Base-by-base conservation (phyloP, 805 yeast genomes). In the Yamadazyma kitorensis region DNA sequence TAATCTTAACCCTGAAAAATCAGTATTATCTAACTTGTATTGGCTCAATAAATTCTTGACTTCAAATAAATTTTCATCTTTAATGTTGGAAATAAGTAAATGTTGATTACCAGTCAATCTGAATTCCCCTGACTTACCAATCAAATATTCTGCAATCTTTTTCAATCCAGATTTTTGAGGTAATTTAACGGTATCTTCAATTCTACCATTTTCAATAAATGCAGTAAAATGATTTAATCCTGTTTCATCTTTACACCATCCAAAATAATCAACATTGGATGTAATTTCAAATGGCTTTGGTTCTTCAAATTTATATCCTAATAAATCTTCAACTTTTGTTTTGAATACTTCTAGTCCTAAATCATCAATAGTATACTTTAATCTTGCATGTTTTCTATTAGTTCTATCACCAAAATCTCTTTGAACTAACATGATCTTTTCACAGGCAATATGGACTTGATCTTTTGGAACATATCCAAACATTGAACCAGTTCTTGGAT, bases 71-170 rank as follows among this genome's bases (percentile, higher is more conserved):
- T 84, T 82, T 41, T 72, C 77, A 54, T 86, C 91, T 36, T 76
- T 70, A 45, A 91, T 73, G 44, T 78, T 78, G 29, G 88, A 80
- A 29, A 91, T 68, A 26, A 91, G 61, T 46, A 89, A 74, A 64
- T 91, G 98, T 69, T 91, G 98, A 68, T 91, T 91, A 65, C 96
- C 97, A 13, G 98, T 91, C 43, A 91, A 70, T 62, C 98, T 76
- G 73, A 91, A 91, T 56, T 85, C 86, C 48, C 95, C 95, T 26
- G 78, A 71, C 44, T 51, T 49, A n/a, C 74, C 67, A 21, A 72
- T 71, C 70, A 89, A 71, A 45, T 68, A 76, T 48, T 80, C 63
- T 17, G 97, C 96, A 55, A 91, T 70, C 54, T 79, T 82, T 47
- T 72, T 74, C 58, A 91, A 72, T 31, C 98, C 98, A 2, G 84